phyloP scores from a whole-genome alignment of 345 rosid species.

The Murraya koenigii region DNA sequence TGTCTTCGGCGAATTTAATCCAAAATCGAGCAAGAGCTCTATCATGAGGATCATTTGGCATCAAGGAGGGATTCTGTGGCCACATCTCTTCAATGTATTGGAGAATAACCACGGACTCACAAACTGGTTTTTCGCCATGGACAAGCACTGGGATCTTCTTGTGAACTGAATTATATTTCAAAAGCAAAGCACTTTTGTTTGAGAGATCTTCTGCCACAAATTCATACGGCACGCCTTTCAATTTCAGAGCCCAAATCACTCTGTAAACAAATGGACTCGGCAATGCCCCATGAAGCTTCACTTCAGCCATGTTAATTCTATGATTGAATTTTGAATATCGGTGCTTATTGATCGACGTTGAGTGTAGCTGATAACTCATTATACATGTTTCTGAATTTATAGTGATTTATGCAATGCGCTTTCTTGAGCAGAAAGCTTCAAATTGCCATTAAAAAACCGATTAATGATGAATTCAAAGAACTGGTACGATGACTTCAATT shows the following conservation, averaged over 20 bases:
- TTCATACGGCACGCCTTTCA: not conserved
- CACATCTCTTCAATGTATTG: not conserved
- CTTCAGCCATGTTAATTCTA: not conserved
- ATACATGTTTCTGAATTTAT: too few species aligned
- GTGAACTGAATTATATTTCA: not conserved
- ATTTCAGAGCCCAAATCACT: not conserved
- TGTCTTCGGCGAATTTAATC: not conserved
- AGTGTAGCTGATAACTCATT: not conserved
- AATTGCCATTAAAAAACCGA: not conserved
- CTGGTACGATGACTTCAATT: not conserved
- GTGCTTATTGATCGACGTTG: too few species aligned
- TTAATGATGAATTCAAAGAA: not conserved
- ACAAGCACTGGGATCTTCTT: not conserved
- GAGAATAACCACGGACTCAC: not conserved
- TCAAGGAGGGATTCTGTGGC: not conserved
- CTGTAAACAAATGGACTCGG: not conserved
- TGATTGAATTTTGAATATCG: not conserved
- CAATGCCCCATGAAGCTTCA: not conserved
- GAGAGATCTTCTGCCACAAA: not conserved
- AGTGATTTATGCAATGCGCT: not conserved
- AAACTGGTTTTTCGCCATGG: not conserved
- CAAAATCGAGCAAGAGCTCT: not conserved
- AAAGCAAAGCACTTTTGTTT: not conserved
- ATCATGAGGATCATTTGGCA: not conserved
- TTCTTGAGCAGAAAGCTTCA: not conserved